These are phyloP conservation scores for Spathaspora boniae DNA, from an alignment of 805 yeast genomes.

Conservation along the genomic window DNA sequence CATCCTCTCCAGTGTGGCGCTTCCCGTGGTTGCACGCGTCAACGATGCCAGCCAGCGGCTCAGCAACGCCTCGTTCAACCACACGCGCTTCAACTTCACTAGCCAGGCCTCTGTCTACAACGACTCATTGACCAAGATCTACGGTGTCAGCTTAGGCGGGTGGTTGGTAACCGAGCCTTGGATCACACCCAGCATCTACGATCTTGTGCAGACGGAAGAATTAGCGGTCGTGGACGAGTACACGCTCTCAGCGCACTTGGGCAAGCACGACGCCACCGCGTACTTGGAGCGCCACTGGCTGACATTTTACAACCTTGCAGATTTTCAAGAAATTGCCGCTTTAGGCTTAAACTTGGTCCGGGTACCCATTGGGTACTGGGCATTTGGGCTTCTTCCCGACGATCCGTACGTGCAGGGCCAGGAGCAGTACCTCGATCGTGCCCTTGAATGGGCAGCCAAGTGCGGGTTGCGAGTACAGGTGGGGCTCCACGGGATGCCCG, in stretches of 20 bases:
- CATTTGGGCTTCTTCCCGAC: constrained; percentile 45
- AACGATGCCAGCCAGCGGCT: constrained; percentile 2
- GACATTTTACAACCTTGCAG: constrained; percentile 56
- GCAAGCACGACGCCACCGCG: constrained; percentile 39
- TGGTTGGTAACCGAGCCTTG: constrained; percentile 73
- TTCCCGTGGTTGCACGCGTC: constrained; percentile 3
- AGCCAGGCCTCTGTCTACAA: background rate
- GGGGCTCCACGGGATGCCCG: constrained; percentile 81
- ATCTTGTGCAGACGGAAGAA: constrained; percentile 26
- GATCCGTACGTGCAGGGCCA: constrained; percentile 74
- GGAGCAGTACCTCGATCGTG: constrained; percentile 58
- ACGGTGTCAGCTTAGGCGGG: constrained; percentile 50
- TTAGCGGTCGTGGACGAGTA: constrained; percentile 60
- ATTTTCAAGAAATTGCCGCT: constrained; percentile 47
- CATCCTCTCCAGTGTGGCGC: background rate
- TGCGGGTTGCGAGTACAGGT: constrained; percentile 65
- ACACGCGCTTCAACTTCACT: background rate
- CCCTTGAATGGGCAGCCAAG: constrained; percentile 64
- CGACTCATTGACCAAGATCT: constrained; percentile 6
- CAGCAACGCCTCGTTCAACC: background rate
- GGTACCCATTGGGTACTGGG: constrained; percentile 83
- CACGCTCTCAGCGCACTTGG: constrained; percentile 46
- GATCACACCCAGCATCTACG: constrained; percentile 62
- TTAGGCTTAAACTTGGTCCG: constrained; percentile 66
- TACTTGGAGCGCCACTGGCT: constrained; percentile 54